A percentile compares a stretch with the other conserved stretches of the same genome.
Evolutionary conservation across 2,329 filamentous ascomycete genomes (phyloP).

Genomic region (Penicillium sp.): DNA sequence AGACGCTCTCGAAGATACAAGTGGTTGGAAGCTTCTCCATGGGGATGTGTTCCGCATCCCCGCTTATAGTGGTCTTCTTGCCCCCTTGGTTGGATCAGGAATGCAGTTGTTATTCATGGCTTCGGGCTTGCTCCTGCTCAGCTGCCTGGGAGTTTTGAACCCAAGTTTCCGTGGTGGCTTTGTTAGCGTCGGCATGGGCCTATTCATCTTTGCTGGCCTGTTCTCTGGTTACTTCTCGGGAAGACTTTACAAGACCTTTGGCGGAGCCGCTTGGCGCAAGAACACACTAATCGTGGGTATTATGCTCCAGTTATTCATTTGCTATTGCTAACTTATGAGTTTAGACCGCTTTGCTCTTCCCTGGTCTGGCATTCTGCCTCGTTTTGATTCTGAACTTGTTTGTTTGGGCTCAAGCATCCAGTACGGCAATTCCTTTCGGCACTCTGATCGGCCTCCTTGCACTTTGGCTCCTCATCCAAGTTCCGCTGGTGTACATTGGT

Average conservation of each 20-base stretch:
- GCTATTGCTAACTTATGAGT: conserved; percentile 16
- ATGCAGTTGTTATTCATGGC: conserved; percentile 85
- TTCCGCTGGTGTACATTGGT: conserved; percentile 79
- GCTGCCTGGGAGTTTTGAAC: conserved; percentile 75
- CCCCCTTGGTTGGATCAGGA: conserved; percentile 79
- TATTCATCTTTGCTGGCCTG: conserved; percentile 79
- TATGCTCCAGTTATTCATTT: background rate
- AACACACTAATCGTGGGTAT: conserved; percentile 65
- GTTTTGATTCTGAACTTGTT: conserved; percentile 83
- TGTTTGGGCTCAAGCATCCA: conserved; percentile 86
- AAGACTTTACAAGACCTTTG: conserved; percentile 79
- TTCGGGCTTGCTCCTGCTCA: conserved; percentile 67
- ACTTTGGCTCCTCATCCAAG: conserved; percentile 82
- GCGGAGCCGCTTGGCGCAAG: conserved; percentile 69
- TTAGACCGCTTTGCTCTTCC: conserved; percentile 72
- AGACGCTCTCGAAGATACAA: conserved; percentile 73
- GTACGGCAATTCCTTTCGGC: conserved; percentile 80
- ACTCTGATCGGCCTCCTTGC: conserved; percentile 71
- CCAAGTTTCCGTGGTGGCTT: conserved; percentile 89
- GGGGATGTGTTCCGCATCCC: conserved; percentile 84
- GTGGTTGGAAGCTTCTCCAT: conserved; percentile 85
- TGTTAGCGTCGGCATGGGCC: conserved; percentile 75
- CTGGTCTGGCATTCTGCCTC: conserved; percentile 71
- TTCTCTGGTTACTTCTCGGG: conserved; percentile 88
- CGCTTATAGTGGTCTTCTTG: conserved; percentile 67